phyloP scores from a whole-genome alignment of 306 rosid species.

The Pyrus pyrifolia region DNA sequence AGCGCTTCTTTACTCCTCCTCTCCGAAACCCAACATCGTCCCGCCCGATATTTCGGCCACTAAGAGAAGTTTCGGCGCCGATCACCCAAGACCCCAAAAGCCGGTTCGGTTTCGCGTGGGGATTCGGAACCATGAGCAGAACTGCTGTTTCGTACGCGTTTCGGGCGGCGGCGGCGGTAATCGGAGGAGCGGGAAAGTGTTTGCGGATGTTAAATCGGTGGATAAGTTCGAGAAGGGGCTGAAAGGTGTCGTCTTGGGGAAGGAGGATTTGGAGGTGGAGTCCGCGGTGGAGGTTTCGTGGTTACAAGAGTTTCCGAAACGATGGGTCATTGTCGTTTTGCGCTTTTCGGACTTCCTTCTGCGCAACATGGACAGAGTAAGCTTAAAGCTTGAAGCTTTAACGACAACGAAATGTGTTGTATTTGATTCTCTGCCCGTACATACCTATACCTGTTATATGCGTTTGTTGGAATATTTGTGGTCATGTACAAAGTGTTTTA shows the following conservation, averaged over 20 bases:
- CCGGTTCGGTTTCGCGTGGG: conserved; percentile 8
- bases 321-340: conserved; percentile 88
- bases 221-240: conserved; percentile 26
- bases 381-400: not conserved
- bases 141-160: conserved; percentile 18
- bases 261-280: conserved; percentile 28
- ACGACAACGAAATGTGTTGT: not conserved
- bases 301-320: conserved; percentile 74
- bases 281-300: conserved; percentile 32
- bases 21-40: conserved; percentile 26
- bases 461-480: too few species aligned
- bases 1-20: conserved; percentile 56
- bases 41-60: conserved; percentile 23
- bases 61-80: conserved; percentile 11
- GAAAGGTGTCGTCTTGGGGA: conserved; percentile 7
- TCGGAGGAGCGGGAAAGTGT: conserved; percentile 32
- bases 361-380: conserved; percentile 94
- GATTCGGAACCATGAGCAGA: conserved; percentile 3
- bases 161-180: conserved; percentile 5
- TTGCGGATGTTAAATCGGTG: conserved; percentile 55
- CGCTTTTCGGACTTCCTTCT: conserved; percentile 90
- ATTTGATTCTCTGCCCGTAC: too few species aligned
- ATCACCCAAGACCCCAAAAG: not conserved
- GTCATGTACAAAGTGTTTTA: too few species aligned
- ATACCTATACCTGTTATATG: too few species aligned